Evolutionary conservation across 148 eudicot genomes (phyloP).

Genomic region (Rheum nobile): DNA sequence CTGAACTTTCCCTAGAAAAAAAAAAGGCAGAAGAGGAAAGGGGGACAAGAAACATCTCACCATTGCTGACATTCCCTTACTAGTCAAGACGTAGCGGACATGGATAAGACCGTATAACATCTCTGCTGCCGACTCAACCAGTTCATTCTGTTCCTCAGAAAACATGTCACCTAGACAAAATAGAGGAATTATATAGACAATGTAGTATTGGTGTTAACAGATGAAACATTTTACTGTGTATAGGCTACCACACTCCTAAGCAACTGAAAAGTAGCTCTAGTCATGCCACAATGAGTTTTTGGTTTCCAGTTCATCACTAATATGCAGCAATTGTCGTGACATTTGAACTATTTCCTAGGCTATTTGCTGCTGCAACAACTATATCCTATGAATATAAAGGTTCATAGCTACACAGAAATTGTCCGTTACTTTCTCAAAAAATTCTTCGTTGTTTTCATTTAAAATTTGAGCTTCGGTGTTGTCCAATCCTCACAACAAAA

Average conservation of each 20-base stretch:
- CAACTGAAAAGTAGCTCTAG: not conserved
- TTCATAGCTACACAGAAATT: not conserved
- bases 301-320: not conserved
- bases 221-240: too few relatives aligned
- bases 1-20: not conserved
- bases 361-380: not conserved
- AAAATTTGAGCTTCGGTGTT: not conserved
- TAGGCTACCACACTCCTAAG: too few relatives aligned
- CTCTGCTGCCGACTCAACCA: too few relatives aligned
- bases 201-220: too few relatives aligned
- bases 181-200: too few relatives aligned
- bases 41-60: not conserved
- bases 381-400: too few relatives aligned
- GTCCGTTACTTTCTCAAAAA: not conserved
- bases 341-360: not conserved
- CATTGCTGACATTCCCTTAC: too few relatives aligned
- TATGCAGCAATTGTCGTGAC: not conserved
- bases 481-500: not conserved
- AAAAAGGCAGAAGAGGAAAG: not conserved
- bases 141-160: too few relatives aligned
- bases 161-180: too few relatives aligned
- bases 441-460: too few relatives aligned
- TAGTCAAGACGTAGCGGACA: too few relatives aligned
- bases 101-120: too few relatives aligned
- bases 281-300: not conserved